Conservation (phyloP, 768 basidiomycete genomes). For the Leccinum imitatum region DNA sequence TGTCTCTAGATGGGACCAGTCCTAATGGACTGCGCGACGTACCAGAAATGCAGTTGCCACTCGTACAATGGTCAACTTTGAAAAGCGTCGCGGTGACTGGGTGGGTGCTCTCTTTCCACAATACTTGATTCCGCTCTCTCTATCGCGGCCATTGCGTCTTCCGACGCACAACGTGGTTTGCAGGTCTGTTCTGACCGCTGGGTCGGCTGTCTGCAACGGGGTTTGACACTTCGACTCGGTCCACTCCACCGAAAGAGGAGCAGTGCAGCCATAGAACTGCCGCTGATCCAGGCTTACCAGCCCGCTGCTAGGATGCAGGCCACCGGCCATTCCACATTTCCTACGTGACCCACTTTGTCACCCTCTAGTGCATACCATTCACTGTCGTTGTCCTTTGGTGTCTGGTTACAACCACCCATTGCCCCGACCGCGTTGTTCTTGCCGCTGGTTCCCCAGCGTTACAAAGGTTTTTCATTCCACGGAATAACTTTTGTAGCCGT, state of each 20-base stretch:
- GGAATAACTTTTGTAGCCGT: slow-evolving; percentile 6
- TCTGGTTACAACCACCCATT: neutral
- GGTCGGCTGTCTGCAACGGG: neutral
- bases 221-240: neutral
- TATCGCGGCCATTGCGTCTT: slow-evolving; percentile 23
- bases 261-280: neutral
- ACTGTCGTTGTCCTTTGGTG: slow-evolving; percentile 1
- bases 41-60: slow-evolving; percentile 31
- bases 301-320: neutral
- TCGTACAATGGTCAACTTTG: slow-evolving; percentile 22
- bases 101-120: slow-evolving; percentile 12
- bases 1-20: slow-evolving; percentile 30
- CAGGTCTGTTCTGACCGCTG: neutral
- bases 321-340: too few relatives aligned
- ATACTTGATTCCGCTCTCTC: slow-evolving; percentile 6
- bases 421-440: slow-evolving; percentile 5
- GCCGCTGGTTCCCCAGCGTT: slow-evolving; percentile 10
- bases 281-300: neutral
- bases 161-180: slow-evolving; percentile 11
- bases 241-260: slow-evolving; percentile 1
- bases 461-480: slow-evolving; percentile 1
- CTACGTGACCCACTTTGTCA: slow-evolving; percentile 5
- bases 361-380: slow-evolving; percentile 2
- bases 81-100: slow-evolving; percentile 31
- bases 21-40: slow-evolving; percentile 27